Base-by-base conservation (phyloP, 305 asterid genomes). In the Nicotiana rustica region DNA sequence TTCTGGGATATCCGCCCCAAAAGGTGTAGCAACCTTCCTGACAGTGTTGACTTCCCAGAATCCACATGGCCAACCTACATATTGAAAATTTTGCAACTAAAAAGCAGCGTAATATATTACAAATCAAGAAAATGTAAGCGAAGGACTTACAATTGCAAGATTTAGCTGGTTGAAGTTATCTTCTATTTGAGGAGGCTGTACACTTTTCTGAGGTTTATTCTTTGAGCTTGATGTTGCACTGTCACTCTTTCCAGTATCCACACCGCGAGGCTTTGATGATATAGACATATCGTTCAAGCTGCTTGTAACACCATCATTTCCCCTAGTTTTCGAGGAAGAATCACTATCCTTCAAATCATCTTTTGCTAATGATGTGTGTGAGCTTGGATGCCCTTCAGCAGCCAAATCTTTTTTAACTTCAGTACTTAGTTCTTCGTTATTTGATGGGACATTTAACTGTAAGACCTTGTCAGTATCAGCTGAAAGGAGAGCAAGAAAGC, bases 31-130 rank as follows among this genome's bases (percentile, higher is more conserved):
- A 96, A 83, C 91, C 98, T 93, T 84, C 99, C 99, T 35, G 98
- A 96, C 73, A 96, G 98, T 44, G 99, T 95, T 67, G 99, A 96
- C 89, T 96, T 96, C 78, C 99, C 99, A 79, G 99, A 95, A 91
- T 96, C 99, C 86, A 96, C 99, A 88, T 96, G 99, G 73, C 99
- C 99, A 83, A 96, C 98, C 99, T 96, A 83, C 15, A 82, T 82
- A 88, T 52, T 81, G 62, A 85, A 76, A 64, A 31, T 25, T 19
- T 15, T 67, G 80, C 6, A 44, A 76, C 31, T 55, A 67, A 67
- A 29, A 67, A 49, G 33, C 67, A 55, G 56, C 67, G 56, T 67
- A 33, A 52, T 49, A 18, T 55, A 6, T 8, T 77, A 1, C 14
- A 82, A 82, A 73, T 64, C 29, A 14, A 81, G 67, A 35, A 79